These are phyloP conservation scores for Malus hybrid DNA, from an alignment of 331 rosid species.

Conservation along the genomic window DNA sequence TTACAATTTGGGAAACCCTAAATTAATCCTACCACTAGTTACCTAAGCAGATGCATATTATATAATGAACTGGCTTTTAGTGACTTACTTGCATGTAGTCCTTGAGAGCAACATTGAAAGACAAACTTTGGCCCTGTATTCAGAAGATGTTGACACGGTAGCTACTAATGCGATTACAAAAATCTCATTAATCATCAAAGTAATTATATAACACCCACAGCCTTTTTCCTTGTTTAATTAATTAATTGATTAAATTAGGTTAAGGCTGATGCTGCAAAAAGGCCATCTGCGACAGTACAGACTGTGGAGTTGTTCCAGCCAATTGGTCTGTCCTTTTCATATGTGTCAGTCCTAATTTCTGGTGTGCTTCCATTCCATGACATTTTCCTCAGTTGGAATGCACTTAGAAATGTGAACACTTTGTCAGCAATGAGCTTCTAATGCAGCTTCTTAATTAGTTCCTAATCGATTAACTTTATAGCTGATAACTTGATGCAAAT, in stretches of 20 bases:
- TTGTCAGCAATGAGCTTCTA: slow-evolving; percentile 11
- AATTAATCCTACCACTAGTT: background rate
- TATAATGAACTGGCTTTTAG: background rate
- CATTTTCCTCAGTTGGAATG: slow-evolving; percentile 20
- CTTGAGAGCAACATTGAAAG: slow-evolving; percentile 26
- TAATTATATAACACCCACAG: background rate
- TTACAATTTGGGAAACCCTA: background rate
- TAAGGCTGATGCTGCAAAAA: background rate
- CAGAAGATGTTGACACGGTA: slow-evolving; percentile 27
- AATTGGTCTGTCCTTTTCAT: slow-evolving; percentile 20
- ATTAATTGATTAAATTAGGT: background rate
- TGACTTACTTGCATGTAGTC: slow-evolving; percentile 16
- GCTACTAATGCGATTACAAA: slow-evolving; percentile 30
- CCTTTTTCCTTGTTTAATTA: background rate
- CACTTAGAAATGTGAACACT: slow-evolving; percentile 11
- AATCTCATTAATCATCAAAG: slow-evolving; percentile 3
- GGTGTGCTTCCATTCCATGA: slow-evolving; percentile 18
- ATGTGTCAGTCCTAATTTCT: background rate
- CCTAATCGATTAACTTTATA: background rate
- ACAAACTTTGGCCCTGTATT: slow-evolving; percentile 22
- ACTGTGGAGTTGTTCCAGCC: background rate
- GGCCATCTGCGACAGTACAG: background rate
- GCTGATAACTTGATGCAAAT: slow-evolving; percentile 32
- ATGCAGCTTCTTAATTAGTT: background rate
- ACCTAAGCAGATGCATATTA: background rate